Conservation (phyloP, 2,329 filamentous ascomycete genomes). For the Trematosphaeria pertusa region DNA sequence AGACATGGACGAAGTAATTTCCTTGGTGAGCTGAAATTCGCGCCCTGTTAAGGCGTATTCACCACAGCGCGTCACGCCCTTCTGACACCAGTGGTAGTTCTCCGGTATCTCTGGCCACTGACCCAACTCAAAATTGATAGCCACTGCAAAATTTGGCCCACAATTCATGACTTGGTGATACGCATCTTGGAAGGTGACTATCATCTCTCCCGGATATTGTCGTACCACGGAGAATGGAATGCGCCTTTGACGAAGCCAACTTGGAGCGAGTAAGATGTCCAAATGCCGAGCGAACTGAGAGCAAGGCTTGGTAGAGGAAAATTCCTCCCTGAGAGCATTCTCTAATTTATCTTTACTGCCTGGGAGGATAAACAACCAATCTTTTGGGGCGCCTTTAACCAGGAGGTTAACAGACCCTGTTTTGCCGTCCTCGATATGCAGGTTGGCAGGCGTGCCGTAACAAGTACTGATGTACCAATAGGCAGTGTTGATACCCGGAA, state of each 20-base stretch:
- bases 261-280: slow-evolving; percentile 1
- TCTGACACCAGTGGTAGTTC: slow-evolving; percentile 8
- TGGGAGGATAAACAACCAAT: slow-evolving; percentile 10
- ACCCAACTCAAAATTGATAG: slow-evolving; percentile 8
- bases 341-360: not conserved
- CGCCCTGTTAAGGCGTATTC: too few relatives aligned
- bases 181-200: slow-evolving; percentile 4
- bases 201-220: slow-evolving; percentile 4
- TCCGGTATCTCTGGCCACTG: slow-evolving; percentile 2
- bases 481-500: slow-evolving; percentile 5
- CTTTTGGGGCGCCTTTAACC: slow-evolving; percentile 7
- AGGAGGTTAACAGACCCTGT: slow-evolving; percentile 11
- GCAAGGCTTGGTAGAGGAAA: not conserved
- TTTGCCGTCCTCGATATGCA: slow-evolving; percentile 10
- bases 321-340: not conserved
- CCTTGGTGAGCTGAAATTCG: too few relatives aligned
- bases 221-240: slow-evolving; percentile 5
- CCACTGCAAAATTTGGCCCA: slow-evolving; percentile 7
- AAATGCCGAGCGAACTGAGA: slow-evolving; percentile 6
- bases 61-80: too few relatives aligned
- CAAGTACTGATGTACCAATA: slow-evolving; percentile 11
- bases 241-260: not conserved
- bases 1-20: too few relatives aligned
- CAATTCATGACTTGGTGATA: slow-evolving; percentile 12
- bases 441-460: not conserved